These are phyloP conservation scores for Corinectria fuckeliana DNA, from an alignment of 2,329 filamentous ascomycete species.

Conservation along the genomic window DNA sequence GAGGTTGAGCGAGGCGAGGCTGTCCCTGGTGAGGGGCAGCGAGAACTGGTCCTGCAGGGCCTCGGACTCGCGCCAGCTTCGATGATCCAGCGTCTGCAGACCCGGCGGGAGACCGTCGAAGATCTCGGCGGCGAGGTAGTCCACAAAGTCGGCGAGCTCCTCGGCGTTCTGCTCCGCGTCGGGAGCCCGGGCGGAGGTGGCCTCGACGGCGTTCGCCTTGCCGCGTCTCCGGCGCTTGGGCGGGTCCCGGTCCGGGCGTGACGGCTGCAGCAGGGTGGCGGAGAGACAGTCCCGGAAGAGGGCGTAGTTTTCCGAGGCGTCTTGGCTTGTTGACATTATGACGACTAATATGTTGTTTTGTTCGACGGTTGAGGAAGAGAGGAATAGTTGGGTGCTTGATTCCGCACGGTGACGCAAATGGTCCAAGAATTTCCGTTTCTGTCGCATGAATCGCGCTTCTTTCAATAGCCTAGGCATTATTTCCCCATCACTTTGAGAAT, in stretches of 20 bases:
- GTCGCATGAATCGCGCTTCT: neutral
- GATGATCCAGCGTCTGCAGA: conserved; percentile 68
- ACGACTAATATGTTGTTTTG: neutral
- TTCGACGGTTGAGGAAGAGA: conserved; percentile 2
- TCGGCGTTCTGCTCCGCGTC: conserved; percentile 54
- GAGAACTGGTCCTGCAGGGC: conserved; percentile 62
- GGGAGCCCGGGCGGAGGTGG: conserved; percentile 19
- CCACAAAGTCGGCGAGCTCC: conserved; percentile 80
- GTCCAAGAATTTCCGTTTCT: neutral
- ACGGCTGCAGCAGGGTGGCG: conserved; percentile 68
- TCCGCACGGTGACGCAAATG: conserved; percentile 29
- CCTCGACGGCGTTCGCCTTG: conserved; percentile 24
- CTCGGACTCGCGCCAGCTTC: conserved; percentile 50
- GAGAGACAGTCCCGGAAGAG: conserved; percentile 79
- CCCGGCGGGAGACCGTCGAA: conserved; percentile 69
- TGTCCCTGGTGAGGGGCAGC: conserved; percentile 60
- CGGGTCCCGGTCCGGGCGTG: conserved; percentile 52
- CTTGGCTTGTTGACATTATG: conserved; percentile 28
- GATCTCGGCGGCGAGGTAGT: conserved; percentile 75
- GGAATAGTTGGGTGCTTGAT: neutral
- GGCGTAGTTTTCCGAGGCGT: conserved; percentile 49
- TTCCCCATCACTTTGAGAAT: neutral
- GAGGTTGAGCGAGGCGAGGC: conserved; percentile 61
- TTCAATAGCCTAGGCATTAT: neutral
- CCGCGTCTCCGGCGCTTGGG: conserved; percentile 51